These are phyloP conservation scores for Drosera spatulata DNA, from an alignment of 179 eudicot species.

Conservation along the genomic window DNA sequence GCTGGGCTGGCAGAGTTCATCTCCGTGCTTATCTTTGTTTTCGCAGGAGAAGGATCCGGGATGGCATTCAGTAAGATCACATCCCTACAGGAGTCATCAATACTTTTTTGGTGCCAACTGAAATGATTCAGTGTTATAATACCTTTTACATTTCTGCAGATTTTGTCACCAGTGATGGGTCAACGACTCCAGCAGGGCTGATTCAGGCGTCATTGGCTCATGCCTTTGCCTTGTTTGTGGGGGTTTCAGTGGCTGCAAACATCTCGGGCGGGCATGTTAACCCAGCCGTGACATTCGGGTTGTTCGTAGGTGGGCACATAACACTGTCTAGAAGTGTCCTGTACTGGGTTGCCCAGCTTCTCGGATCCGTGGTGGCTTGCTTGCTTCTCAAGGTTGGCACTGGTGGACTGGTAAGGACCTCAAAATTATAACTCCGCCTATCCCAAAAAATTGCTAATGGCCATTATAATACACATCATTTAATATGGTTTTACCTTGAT, in stretches of 20 bases:
- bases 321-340: slow-evolving; percentile 21
- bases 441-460: neutral
- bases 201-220: slow-evolving; percentile 30
- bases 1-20: slow-evolving; percentile 46
- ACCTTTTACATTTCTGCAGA: slow-evolving; percentile 8
- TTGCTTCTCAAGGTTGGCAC: slow-evolving; percentile 40
- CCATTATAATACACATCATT: too few relatives aligned
- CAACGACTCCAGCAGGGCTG: slow-evolving; percentile 34
- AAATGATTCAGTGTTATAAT: too few relatives aligned
- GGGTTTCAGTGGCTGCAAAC: too few relatives aligned
- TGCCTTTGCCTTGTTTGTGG: neutral
- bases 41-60: too few relatives aligned
- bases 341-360: slow-evolving; percentile 22
- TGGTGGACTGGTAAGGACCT: slow-evolving; percentile 31
- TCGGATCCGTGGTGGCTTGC: slow-evolving; percentile 34
- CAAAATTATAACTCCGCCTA: neutral
- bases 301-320: slow-evolving; percentile 43
- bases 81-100: neutral
- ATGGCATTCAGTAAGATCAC: slow-evolving; percentile 33
- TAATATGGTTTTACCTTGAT: neutral
- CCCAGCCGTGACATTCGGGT: slow-evolving; percentile 35
- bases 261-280: too few relatives aligned
- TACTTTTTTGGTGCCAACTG: too few relatives aligned
- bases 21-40: slow-evolving; percentile 17
- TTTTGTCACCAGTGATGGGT: slow-evolving; percentile 25